phyloP scores from a whole-genome alignment of 441 rosid species.

The Gossypium gossypioides region DNA sequence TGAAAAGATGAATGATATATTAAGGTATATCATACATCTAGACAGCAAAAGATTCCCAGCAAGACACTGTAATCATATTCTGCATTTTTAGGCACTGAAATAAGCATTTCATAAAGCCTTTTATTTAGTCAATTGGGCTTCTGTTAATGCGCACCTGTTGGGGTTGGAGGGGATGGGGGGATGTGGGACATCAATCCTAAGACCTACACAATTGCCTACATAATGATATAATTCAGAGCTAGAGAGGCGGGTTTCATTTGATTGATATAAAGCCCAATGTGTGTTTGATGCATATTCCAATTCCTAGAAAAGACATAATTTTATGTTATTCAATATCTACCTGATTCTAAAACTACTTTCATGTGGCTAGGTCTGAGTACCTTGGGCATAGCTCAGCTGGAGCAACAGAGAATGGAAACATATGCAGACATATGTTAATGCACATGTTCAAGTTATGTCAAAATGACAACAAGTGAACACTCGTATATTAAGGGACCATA shows the following conservation, averaged over 20 bases:
- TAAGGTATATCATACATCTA: neutral
- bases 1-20: neutral
- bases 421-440: neutral
- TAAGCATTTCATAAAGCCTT: neutral
- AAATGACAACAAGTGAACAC: neutral
- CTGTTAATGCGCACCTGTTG: neutral
- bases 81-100: neutral
- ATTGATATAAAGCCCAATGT: neutral
- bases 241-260: neutral
- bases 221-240: neutral
- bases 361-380: neutral
- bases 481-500: neutral
- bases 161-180: neutral
- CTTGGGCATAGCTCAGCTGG: neutral
- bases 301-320: neutral
- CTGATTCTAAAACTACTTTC: neutral
- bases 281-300: neutral
- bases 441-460: neutral
- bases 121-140: neutral
- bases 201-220: neutral
- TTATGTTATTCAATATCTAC: neutral
- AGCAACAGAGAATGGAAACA: neutral
- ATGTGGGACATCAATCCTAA: neutral
- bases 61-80: neutral
- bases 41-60: neutral